phyloP scores from a whole-genome alignment of 805 yeast genomes.

The Barnettozyma pratensis region DNA sequence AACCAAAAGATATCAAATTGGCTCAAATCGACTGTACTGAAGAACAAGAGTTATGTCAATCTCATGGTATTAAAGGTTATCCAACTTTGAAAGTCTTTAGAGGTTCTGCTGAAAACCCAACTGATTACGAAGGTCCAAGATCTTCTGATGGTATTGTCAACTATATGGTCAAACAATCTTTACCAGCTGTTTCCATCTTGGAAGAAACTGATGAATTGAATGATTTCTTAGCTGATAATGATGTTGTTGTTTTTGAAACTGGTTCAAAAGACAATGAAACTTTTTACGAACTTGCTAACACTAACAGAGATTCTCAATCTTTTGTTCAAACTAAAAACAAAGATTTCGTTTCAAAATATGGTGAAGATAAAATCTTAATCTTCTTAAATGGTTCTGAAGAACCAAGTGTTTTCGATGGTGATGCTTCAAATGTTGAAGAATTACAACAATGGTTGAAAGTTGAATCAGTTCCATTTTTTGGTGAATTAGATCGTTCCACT shows the following conservation, averaged over 20 bases:
- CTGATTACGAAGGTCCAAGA: slow-evolving; percentile 83
- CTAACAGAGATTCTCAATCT: slow-evolving; percentile 54
- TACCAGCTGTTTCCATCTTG: slow-evolving; percentile 64
- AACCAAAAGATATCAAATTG: slow-evolving; percentile 57
- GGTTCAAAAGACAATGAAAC: slow-evolving; percentile 47
- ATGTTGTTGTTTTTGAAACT: slow-evolving; percentile 52
- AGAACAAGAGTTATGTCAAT: slow-evolving; percentile 64
- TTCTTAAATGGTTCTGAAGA: slow-evolving; percentile 27
- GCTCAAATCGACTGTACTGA: slow-evolving; percentile 87
- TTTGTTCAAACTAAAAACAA: slow-evolving; percentile 48
- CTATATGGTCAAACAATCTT: slow-evolving; percentile 75
- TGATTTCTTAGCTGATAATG: slow-evolving; percentile 39
- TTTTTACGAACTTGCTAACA: slow-evolving; percentile 56
- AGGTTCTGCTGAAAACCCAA: slow-evolving; percentile 35
- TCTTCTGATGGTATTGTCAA: slow-evolving; percentile 69
- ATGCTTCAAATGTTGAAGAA: slow-evolving; percentile 19
- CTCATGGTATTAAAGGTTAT: slow-evolving; percentile 70
- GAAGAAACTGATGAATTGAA: slow-evolving; percentile 45
- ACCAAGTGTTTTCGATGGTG: slow-evolving; percentile 28
- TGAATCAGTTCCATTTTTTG: slow-evolving; percentile 78
- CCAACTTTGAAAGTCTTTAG: slow-evolving; percentile 80
- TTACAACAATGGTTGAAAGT: slow-evolving; percentile 31
- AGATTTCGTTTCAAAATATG: slow-evolving; percentile 32
- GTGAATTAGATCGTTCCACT: slow-evolving; percentile 79
- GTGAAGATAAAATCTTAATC: slow-evolving; percentile 26